Evolutionary conservation across 2,329 filamentous ascomycete genomes (phyloP).

Genomic region (Xylariales sp.): DNA sequence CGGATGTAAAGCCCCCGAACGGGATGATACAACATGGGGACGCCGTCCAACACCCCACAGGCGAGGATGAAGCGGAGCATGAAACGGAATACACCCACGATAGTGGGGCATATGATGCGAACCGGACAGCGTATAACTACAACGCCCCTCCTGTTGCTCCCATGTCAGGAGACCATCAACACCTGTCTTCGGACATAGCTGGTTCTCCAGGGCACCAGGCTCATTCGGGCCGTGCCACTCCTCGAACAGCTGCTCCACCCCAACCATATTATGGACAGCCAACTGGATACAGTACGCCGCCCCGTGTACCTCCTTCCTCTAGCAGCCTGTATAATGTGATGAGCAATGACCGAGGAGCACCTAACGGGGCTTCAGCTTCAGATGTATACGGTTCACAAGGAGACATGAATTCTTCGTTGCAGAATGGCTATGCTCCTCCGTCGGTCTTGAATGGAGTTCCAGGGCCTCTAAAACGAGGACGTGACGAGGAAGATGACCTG

Average conservation of each 20-base stretch:
- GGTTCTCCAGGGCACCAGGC: conserved; percentile 84
- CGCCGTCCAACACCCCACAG: conserved; percentile 63
- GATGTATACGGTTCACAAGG: conserved; percentile 78
- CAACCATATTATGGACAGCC: conserved; percentile 78
- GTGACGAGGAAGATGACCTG: conserved; percentile 69
- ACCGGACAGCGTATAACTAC: conserved; percentile 82
- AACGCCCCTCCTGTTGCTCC: conserved; percentile 73
- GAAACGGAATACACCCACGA: conserved; percentile 90
- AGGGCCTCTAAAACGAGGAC: conserved; percentile 59
- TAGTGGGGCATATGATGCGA: conserved; percentile 77
- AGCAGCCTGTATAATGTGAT: conserved; percentile 92
- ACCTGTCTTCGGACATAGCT: conserved; percentile 84
- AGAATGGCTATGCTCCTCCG: conserved; percentile 73
- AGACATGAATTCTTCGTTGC: conserved; percentile 66
- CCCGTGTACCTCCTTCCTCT: conserved; percentile 74
- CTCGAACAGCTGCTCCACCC: conserved; percentile 78
- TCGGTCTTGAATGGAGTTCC: conserved; percentile 73
- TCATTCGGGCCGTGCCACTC: conserved; percentile 85
- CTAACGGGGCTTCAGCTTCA: conserved; percentile 72
- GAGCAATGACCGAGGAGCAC: conserved; percentile 77
- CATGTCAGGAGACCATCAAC: conserved; percentile 77
- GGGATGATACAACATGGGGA: conserved; percentile 72
- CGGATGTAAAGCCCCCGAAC: conserved; percentile 73
- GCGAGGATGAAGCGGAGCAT: conserved; percentile 77
- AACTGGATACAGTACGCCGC: conserved; percentile 81